Base-by-base conservation (phyloP, 2,329 filamentous ascomycete genomes). In the Aspergillus versicolor region DNA sequence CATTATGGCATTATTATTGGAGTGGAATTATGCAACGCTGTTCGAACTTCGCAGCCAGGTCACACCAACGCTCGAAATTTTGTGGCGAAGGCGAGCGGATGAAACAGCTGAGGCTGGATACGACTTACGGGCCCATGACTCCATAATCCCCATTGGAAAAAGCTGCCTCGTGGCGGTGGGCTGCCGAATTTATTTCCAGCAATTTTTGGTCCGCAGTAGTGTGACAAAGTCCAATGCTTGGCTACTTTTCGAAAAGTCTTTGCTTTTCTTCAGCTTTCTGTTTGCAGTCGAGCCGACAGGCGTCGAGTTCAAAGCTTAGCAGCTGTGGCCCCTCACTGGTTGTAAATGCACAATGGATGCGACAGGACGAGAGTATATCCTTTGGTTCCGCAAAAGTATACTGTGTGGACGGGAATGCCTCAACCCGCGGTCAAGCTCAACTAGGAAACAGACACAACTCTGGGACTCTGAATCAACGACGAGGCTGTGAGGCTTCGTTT, bases 141-240 rank as follows among this genome's bases (percentile, higher is more conserved):
- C 32, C 45, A 46, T 30, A 30, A 30, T 30, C 48, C 57, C 54
- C 63, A 64, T 30, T 30, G 27, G 8, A 30, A 56, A 61, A 63
- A 37, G 58, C 60, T 59, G 61, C 67, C 67, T 69, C 67, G 66
- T 69, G 67, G 67, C 66, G 41, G 57, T 62, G 61, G 60, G 24
- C 58, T 52, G 34, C 49, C 49, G 41, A 47, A 41, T 42, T 41
- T 44, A 13, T 21, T 24, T 22, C 37, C 30, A 19, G 46, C 27
- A 43, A 19, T 42, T 37, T 50, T 49, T 34, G 13, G 38, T 44
- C 38, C 32, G 46, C 50, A 49, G 50, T 52, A 45, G 52, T 44
- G 44, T 30, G 34, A 45, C 22, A n/a, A 22, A 45, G 19, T 45
- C 27, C 22, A 15, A 45, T 45, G 43, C 43, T 45, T 47, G 22